phyloP scores from a whole-genome alignment of 1,139 yeast species.

The Geotrichum candidum region DNA sequence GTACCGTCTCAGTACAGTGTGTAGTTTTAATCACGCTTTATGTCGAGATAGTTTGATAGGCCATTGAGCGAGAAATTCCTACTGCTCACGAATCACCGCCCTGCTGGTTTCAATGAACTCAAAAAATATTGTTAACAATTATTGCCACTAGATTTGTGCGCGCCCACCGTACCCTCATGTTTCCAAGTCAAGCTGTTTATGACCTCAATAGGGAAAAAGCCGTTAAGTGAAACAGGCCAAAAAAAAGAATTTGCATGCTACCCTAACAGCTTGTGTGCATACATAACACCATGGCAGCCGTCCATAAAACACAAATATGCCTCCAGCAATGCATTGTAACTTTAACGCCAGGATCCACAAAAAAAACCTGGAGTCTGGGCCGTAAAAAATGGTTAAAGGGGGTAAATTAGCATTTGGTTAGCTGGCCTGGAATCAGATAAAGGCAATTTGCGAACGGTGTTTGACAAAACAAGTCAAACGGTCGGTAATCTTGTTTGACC shows the following conservation, averaged over 20 bases:
- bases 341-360: neutral
- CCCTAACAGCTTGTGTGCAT: neutral
- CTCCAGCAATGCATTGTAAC: neutral
- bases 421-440: neutral
- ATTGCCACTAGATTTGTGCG: neutral
- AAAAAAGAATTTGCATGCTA: neutral
- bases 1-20: neutral
- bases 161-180: neutral
- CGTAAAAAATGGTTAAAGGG: neutral
- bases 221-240: neutral
- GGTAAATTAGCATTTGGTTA: neutral
- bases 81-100: neutral
- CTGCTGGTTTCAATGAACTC: neutral
- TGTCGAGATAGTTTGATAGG: neutral
- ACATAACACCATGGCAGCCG: neutral
- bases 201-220: neutral
- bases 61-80: neutral
- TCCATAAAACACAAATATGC: neutral
- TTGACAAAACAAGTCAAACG: neutral
- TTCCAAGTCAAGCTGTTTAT: neutral
- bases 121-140: neutral
- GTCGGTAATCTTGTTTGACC: neutral
- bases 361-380: neutral
- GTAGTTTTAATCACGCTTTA: neutral
- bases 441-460: neutral